Evolutionary conservation across 805 yeast genomes (phyloP), one percentile per base, ranked within the genome.

Genomic region (Ogataea minuta): DNA sequence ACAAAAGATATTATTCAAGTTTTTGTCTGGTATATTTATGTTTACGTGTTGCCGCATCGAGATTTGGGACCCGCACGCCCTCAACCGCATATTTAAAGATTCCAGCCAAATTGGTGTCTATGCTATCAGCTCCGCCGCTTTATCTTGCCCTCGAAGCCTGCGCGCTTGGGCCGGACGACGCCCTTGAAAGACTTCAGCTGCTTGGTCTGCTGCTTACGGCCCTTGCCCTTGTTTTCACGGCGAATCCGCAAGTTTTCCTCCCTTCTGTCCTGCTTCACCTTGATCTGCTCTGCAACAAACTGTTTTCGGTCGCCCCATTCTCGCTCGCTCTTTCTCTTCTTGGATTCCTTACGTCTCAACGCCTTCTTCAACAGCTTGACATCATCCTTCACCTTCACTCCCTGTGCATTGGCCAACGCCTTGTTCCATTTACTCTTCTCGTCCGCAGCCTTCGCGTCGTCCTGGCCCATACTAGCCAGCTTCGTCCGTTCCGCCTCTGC

Each of bases 241-340:
- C 96, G 79, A 33, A 86, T 79, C 59, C 82, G 80, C 60, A 93
- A 71, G 59, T 93, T 93, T 53, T 88, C 96, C 55, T 90, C 96
- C 63, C 98, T 79, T 71, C 93, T 84, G 68, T 88, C 86, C 47
- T 76, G 79, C 54, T 84, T 83, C 12, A 82, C 85, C 33, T 79
- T 73, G 36, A 84, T 81, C 26, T 82, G 80, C 51, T 81, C 85
- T 43, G 77, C 77, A 10, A 93, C 96, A 25, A 74, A 74, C 52
- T 81, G 84, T 59, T 85, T 82, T 50, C 99, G 77, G 36, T 91
- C 97, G 49, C 68, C 75, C 99, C 99, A 93, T 63, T 91, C 95
- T 36, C 78, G 68, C 54, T 88, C 95, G 42, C 95, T 83, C 68
- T 81, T 86, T 56, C 85, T 76, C 70, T 93, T 93, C 57, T 75